Conservation (phyloP, 805 yeast genomes). For the Yarrowia yakushimensis region DNA sequence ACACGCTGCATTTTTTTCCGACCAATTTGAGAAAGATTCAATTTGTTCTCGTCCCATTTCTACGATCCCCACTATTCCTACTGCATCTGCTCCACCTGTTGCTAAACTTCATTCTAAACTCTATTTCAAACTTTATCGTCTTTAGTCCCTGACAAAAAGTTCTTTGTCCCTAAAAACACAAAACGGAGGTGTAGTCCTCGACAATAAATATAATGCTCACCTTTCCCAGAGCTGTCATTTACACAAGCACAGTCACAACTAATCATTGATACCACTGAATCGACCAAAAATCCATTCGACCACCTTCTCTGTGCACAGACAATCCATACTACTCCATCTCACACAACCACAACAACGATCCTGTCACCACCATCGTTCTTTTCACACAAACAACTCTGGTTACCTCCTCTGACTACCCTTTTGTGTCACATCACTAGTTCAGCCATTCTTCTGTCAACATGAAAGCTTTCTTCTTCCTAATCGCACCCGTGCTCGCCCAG, state of each 20-base stretch:
- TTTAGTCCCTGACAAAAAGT: too few relatives aligned
- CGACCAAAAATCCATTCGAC: too few relatives aligned
- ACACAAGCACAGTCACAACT: background rate
- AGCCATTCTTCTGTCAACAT: background rate
- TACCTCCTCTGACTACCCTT: background rate
- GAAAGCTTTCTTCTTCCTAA: background rate
- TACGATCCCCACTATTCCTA: too few relatives aligned
- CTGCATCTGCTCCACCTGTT: too few relatives aligned
- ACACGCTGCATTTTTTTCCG: too few relatives aligned
- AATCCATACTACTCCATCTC: background rate
- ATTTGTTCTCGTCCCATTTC: too few relatives aligned
- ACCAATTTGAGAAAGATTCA: too few relatives aligned
- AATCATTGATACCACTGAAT: background rate
- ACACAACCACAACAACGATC: background rate
- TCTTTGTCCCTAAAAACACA: background rate
- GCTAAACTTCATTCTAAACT: too few relatives aligned
- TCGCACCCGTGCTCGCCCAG: background rate
- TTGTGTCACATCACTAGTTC: background rate
- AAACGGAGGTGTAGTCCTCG: background rate
- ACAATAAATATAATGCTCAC: background rate
- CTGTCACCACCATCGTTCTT: too few relatives aligned
- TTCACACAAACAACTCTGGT: too few relatives aligned
- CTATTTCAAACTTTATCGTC: too few relatives aligned
- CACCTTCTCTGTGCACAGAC: background rate
- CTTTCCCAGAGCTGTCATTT: too few relatives aligned